Conservation (phyloP, 352 stramenopile species). For the Pythium oligandrum region DNA sequence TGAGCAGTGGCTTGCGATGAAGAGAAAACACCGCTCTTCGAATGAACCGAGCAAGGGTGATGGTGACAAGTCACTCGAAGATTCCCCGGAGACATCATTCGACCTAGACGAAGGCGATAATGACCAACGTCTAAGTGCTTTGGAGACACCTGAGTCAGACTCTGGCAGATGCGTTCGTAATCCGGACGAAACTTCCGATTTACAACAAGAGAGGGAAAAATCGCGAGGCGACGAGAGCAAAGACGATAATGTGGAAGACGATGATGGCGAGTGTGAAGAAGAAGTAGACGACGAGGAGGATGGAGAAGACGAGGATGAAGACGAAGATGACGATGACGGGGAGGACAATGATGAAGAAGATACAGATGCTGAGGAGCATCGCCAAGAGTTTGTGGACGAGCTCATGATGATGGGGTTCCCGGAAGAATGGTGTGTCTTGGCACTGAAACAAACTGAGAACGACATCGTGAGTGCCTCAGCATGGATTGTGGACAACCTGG, state of each 20-base stretch:
- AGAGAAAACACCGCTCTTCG: too few relatives aligned
- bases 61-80: not conserved
- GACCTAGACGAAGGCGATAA: too few relatives aligned
- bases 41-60: not conserved
- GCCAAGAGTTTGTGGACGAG: constrained; percentile 85
- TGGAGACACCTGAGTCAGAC: too few relatives aligned
- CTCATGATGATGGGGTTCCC: constrained; percentile 92
- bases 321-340: constrained; percentile 39
- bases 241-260: constrained; percentile 6
- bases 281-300: constrained; percentile 10
- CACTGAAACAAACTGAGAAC: constrained; percentile 88
- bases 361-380: constrained; percentile 40
- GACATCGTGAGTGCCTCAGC: constrained; percentile 88
- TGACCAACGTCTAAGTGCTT: too few relatives aligned
- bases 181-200: too few relatives aligned
- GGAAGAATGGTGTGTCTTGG: constrained; percentile 89
- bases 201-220: too few relatives aligned
- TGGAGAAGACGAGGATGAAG: constrained; percentile 16
- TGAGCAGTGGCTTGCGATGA: too few relatives aligned
- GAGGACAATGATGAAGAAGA: constrained; percentile 49
- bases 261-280: constrained; percentile 2
- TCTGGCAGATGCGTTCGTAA: too few relatives aligned
- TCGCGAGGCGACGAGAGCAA: too few relatives aligned
- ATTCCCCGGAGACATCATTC: too few relatives aligned
- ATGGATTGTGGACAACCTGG: constrained; percentile 93